phyloP scores from a whole-genome alignment of 768 basidiomycete genomes.

The Auricularia heimuer region DNA sequence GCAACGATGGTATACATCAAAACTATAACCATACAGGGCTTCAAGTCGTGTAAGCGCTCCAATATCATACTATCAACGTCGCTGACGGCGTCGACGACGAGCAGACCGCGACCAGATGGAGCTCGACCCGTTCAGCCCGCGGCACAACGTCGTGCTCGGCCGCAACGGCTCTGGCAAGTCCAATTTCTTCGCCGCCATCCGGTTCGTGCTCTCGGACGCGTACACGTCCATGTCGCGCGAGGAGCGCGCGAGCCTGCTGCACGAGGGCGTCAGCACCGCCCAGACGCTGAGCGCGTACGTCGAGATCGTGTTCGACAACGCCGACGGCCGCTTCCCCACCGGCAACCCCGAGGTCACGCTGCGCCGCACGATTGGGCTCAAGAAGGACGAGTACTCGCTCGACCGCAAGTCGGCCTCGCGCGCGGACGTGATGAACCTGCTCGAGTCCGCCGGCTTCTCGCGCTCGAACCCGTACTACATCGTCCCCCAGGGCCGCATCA shows the following conservation, averaged over 20 bases:
- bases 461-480: slow-evolving; percentile 99
- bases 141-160: slow-evolving; percentile 94
- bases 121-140: slow-evolving; percentile 89
- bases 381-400: slow-evolving; percentile 97
- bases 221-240: slow-evolving; percentile 93
- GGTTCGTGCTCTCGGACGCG: slow-evolving; percentile 95
- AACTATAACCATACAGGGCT: slow-evolving; percentile 84
- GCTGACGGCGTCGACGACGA: not conserved
- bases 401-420: slow-evolving; percentile 94
- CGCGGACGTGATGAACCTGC: slow-evolving; percentile 94
- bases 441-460: slow-evolving; percentile 96
- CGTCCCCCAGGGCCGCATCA: slow-evolving; percentile 97
- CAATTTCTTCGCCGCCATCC: slow-evolving; percentile 97
- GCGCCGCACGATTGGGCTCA: slow-evolving; percentile 88
- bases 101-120: slow-evolving; percentile 80
- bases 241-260: slow-evolving; percentile 85
- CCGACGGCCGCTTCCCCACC: slow-evolving; percentile 89
- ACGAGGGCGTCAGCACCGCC: slow-evolving; percentile 82
- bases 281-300: slow-evolving; percentile 91
- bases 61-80: not conserved
- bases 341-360: slow-evolving; percentile 79
- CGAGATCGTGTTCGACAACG: slow-evolving; percentile 86
- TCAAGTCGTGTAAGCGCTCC: slow-evolving; percentile 81
- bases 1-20: slow-evolving; percentile 41
- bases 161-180: slow-evolving; percentile 97